Evolutionary conservation across 768 basidiomycete genomes (phyloP).

Genomic region (Termitomyces sp.): DNA sequence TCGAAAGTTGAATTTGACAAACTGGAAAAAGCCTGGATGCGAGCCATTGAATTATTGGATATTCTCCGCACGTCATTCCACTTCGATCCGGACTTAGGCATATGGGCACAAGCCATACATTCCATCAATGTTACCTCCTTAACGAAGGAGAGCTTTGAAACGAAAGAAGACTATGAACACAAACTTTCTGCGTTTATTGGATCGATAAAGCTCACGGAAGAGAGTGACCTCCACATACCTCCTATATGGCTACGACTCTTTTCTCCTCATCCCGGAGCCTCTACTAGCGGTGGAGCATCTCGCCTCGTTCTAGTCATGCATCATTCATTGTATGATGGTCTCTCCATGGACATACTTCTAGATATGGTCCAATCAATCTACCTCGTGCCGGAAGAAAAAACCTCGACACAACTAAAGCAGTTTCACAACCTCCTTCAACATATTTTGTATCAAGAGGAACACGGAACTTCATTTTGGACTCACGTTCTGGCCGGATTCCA

Average conservation of each 20-base stretch:
- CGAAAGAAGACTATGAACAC: slow-evolving; percentile 15
- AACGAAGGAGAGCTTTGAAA: slow-evolving; percentile 14
- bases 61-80: slow-evolving; percentile 49
- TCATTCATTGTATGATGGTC: slow-evolving; percentile 46
- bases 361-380: slow-evolving; percentile 29
- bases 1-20: slow-evolving; percentile 19
- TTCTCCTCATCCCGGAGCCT: slow-evolving; percentile 4
- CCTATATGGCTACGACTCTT: slow-evolving; percentile 30
- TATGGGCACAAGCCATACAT: slow-evolving; percentile 31
- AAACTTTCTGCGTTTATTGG: slow-evolving; percentile 15
- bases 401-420: slow-evolving; percentile 23
- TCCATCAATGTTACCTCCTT: slow-evolving; percentile 18
- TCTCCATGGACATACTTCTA: slow-evolving; percentile 35
- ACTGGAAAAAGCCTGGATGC: slow-evolving; percentile 35
- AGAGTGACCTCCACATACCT: slow-evolving; percentile 20
- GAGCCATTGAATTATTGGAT: slow-evolving; percentile 25
- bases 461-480: slow-evolving; percentile 36
- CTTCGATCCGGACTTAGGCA: slow-evolving; percentile 30
- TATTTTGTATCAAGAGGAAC: slow-evolving; percentile 33
- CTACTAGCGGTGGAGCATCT: background rate
- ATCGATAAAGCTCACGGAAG: slow-evolving; percentile 18
- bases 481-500: slow-evolving; percentile 21
- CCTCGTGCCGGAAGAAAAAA: slow-evolving; percentile 7
- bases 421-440: slow-evolving; percentile 35
- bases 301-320: slow-evolving; percentile 39